Percentiles rank a stretch among this genome's conserved stretches.
Conservation (phyloP, 148 eudicot genomes). For the Beta vulgaris region DNA sequence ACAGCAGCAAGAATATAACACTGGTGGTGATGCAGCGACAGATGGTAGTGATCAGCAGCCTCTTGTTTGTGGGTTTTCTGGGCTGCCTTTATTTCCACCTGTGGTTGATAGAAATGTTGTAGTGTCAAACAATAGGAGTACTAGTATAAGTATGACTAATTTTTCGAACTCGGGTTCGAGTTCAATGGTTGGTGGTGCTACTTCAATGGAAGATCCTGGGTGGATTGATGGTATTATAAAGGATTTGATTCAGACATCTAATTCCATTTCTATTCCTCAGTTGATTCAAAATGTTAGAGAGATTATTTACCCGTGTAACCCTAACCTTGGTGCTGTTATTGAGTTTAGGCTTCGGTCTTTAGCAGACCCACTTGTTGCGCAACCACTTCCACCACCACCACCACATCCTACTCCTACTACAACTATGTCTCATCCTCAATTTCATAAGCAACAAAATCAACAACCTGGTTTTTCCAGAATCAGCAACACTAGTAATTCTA, state of each 20-base stretch:
- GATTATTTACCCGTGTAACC: constrained; percentile 94
- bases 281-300: constrained; percentile 85
- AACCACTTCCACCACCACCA: neutral
- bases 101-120: neutral
- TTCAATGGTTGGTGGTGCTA: neutral
- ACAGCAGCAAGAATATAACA: neutral
- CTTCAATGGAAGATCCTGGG: constrained; percentile 41
- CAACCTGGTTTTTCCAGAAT: neutral
- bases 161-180: neutral
- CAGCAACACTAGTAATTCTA: neutral
- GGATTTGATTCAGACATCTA: constrained; percentile 66
- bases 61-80: constrained; percentile 75
- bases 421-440: neutral
- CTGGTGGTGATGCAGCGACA: no score
- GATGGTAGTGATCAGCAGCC: constrained; percentile 17
- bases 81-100: constrained; percentile 86
- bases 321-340: constrained; percentile 63
- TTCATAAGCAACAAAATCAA: neutral
- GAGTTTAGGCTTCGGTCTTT: constrained; percentile 79
- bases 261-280: constrained; percentile 65
- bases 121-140: neutral
- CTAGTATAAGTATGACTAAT: neutral
- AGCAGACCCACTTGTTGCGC: constrained; percentile 23
- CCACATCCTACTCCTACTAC: neutral
- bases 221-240: constrained; percentile 90